Evolutionary conservation across 495 filamentous ascomycete genomes (phyloP), one percentile per base, ranked within the genome.

Genomic region (Evernia prunastri): DNA sequence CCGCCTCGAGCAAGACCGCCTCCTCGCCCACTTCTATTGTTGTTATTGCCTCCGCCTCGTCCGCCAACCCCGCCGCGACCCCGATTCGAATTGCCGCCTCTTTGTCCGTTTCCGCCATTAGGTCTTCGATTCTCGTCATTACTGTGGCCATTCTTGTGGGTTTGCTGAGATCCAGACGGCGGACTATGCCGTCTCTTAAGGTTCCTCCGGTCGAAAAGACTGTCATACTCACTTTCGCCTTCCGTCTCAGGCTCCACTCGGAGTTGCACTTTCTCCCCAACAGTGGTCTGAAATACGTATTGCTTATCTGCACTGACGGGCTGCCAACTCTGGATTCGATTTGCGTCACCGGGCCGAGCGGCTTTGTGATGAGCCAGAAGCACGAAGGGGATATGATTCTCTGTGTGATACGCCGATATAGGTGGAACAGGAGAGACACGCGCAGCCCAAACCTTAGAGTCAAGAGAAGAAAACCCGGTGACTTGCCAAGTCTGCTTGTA

Each of bases 381-480:
- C 39, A 95, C 82, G n/a, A 88, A 77, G 20, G 90, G 91, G 9
- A 78, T 75, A 35, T 80, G 78, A 67, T 89, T 91, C 54, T 92
- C 87, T 13, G 90, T 91, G 75, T 92, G 86, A 68, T 83, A 84
- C 58, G 78, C 76, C 31, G 84, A 82, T 8, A 77, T 82, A 20
- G 79, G 72, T 2, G 88, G 88, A 2, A 92, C 80, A 12, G 93
- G 91, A 35, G 81, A 80, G 45, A 96, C 82, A 40, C 84, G 81
- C 35, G 86, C 92, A 29, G 93, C 95, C 91, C 92, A 97, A 60
- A 97, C 79, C 66, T 82, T 87, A 72, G 91, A 86, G 59, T 96
- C 89, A 67, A 81, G 87, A 58, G 80, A 80, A 11, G 83, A 90
- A 18, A 86, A 85, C 25, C 87, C 89, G 6, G 86, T 89, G 18